A percentile compares a stretch with the other conserved stretches of the same genome.
Conservation (phyloP, 768 basidiomycete genomes). For the Tylopilus cervinicoccineus region DNA sequence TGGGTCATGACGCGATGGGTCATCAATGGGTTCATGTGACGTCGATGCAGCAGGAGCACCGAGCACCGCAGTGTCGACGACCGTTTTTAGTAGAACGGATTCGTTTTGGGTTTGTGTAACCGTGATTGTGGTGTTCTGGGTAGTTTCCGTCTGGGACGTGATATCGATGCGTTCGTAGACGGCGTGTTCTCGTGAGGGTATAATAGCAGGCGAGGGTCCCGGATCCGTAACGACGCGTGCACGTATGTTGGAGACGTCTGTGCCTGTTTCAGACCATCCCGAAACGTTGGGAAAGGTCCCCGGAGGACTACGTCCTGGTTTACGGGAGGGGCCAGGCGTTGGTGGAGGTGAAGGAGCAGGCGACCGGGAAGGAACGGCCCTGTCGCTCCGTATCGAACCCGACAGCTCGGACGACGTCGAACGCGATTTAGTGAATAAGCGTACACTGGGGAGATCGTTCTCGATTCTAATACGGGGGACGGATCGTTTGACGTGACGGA, state of each 20-base stretch:
- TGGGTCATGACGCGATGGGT: conserved; percentile 17
- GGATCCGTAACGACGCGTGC: conserved; percentile 11
- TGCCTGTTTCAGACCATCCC: conserved; percentile 30
- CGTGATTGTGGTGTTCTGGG: conserved; percentile 8
- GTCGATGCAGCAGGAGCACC: neutral
- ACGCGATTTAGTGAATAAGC: conserved; percentile 21
- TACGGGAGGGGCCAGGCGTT: conserved; percentile 16
- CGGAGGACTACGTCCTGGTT: conserved; percentile 25
- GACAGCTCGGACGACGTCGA: conserved; percentile 15
- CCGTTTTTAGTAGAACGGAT: conserved; percentile 3
- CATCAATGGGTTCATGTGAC: conserved; percentile 5
- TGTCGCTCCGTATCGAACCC: conserved; percentile 29
- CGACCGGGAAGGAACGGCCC: conserved; percentile 27
- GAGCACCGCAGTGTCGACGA: neutral
- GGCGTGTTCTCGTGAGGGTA: conserved; percentile 22
- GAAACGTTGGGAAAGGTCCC: conserved; percentile 26
- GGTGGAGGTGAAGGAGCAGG: conserved; percentile 16
- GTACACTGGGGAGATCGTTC: conserved; percentile 29
- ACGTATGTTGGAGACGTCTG: conserved; percentile 22
- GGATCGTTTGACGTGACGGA: conserved; percentile 28
- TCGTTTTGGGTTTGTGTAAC: conserved; percentile 12
- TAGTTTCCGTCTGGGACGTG: conserved; percentile 4
- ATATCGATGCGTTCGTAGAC: conserved; percentile 11
- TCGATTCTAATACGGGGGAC: conserved; percentile 30
- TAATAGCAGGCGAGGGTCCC: conserved; percentile 26